phyloP scores from a whole-genome alignment of 1,284 basidiomycete species.

The Mycena citricolor region DNA sequence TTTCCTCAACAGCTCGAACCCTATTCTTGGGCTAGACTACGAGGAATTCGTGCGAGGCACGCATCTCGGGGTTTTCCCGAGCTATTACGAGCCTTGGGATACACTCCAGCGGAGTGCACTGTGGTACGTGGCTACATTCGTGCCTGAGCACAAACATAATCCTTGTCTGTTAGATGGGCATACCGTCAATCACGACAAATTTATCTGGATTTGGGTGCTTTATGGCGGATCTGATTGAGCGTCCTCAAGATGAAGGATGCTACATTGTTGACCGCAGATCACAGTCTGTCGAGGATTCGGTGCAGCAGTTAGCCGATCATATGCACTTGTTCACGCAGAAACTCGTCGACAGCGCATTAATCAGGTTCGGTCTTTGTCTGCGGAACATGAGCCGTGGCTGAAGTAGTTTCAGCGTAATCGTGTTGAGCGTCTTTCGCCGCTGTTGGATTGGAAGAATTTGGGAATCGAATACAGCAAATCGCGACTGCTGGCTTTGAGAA shows the following conservation, averaged over 20 bases:
- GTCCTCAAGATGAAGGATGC: slow-evolving; percentile 82
- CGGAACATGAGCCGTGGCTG: neutral
- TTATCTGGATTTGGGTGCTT: slow-evolving; percentile 97
- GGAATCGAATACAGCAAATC: slow-evolving; percentile 98
- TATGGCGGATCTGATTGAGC: slow-evolving; percentile 98
- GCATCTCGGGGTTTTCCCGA: slow-evolving; percentile 97
- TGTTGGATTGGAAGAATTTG: slow-evolving; percentile 98
- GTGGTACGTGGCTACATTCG: slow-evolving; percentile 51
- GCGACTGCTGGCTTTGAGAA: slow-evolving; percentile 85
- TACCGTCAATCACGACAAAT: slow-evolving; percentile 96
- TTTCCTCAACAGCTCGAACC: slow-evolving; percentile 97
- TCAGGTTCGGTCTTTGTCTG: slow-evolving; percentile 4
- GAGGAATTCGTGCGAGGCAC: slow-evolving; percentile 99
- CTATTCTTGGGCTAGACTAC: slow-evolving; percentile 95
- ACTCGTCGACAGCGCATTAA: slow-evolving; percentile 97
- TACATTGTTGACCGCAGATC: slow-evolving; percentile 94
- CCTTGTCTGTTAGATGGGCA: slow-evolving; percentile 75
- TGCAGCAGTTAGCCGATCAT: slow-evolving; percentile 71
- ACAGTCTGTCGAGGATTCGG: slow-evolving; percentile 90
- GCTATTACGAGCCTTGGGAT: slow-evolving; percentile 94
- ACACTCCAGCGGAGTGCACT: slow-evolving; percentile 84
- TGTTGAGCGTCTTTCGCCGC: slow-evolving; percentile 88
- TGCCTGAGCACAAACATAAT: slow-evolving; percentile 12
- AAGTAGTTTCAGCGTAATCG: slow-evolving; percentile 78
- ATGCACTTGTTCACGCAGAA: slow-evolving; percentile 82